Evolutionary conservation across 2,329 filamentous ascomycete species (phyloP), one percentile per base, ranked within the genome.

Genomic region (Talaromyces sp.): DNA sequence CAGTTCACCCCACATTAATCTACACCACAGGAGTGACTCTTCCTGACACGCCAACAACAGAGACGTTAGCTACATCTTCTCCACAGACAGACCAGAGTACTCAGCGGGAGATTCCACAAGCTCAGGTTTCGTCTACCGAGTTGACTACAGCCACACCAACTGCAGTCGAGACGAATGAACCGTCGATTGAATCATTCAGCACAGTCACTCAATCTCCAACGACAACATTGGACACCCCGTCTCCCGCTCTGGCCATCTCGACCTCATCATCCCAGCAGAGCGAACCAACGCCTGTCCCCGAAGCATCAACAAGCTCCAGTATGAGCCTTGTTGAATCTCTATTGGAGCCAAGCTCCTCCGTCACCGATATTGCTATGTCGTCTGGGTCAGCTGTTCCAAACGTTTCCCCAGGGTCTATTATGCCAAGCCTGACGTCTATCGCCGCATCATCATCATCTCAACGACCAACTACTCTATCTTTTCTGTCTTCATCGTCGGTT

Each of bases 21-120:
- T 39, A 48, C 20, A 58, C 57, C 2, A 36, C 49, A 43, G 49
- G 41, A 3, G 43, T 47, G 17, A 59, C 48, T 10, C 13, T 49
- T 20, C n/a, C 51, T 13, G n/a, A 22, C 35, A 44, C 27, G 2
- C 30, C 39, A 16, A 33, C 46, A 2, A 29, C 37, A 16, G 33
- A 19, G 3, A 4, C 20, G 4, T 2, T 16, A 24, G 44, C 19
- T 14, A 36, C 30, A 3, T 11, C 44, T 7, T 7, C 30, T 8
- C 3, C 27, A 2, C 8, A 37, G 5, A 44, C 39, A 3, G 17
- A n/a, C 20, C 14, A n/a, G n/a, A n/a, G n/a, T n/a, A n/a, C n/a
- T n/a, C n/a, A n/a, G n/a, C n/a, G n/a, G n/a, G n/a, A n/a, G n/a
- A n/a, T n/a, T n/a, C n/a, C n/a, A n/a, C n/a, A n/a, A n/a, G n/a